Percentiles rank a stretch among this genome's conserved stretches.
Evolutionary conservation across 2,329 filamentous ascomycete genomes (phyloP).

Genomic region (Colletotrichum brevisporum): DNA sequence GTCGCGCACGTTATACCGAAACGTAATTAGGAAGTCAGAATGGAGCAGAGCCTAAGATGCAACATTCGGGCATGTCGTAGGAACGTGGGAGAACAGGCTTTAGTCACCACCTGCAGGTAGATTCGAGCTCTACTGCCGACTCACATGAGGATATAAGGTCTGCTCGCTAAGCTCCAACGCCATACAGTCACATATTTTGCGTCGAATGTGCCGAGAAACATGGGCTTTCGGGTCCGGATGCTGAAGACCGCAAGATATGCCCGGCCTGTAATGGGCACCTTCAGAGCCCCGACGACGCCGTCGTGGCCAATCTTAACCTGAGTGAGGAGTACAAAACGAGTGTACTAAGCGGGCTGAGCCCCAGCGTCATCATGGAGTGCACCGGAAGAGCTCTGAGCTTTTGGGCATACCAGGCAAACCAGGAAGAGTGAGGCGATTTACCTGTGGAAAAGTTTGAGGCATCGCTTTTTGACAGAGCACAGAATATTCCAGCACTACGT

Average conservation of each 20-base stretch:
- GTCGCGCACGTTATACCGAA: too few species aligned
- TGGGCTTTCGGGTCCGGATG: conserved; percentile 70
- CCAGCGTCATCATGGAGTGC: conserved; percentile 88
- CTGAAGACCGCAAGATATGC: conserved; percentile 70
- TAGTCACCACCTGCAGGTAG: conserved; percentile 92
- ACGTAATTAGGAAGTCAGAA: too few species aligned
- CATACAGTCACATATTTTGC: conserved; percentile 81
- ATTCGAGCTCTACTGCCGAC: not conserved
- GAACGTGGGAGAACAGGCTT: conserved; percentile 77
- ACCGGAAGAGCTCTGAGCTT: conserved; percentile 84
- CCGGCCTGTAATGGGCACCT: conserved; percentile 82
- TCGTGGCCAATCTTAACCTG: conserved; percentile 79
- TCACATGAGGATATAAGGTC: not conserved
- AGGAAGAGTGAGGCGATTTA: conserved; percentile 78
- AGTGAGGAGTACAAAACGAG: conserved; percentile 93
- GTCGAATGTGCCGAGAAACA: conserved; percentile 77
- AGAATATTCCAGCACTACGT: conserved; percentile 85
- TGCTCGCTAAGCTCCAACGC: conserved; percentile 18
- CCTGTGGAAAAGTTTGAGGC: not conserved
- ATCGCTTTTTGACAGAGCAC: conserved; percentile 28
- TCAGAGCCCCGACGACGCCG: conserved; percentile 80
- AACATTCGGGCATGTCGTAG: conserved; percentile 84
- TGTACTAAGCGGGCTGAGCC: conserved; percentile 85
- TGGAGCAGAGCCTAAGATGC: conserved; percentile 70
- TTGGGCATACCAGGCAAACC: conserved; percentile 88